Evolutionary conservation across 345 rosid species (phyloP).

Genomic region (Eucalyptus marginata): DNA sequence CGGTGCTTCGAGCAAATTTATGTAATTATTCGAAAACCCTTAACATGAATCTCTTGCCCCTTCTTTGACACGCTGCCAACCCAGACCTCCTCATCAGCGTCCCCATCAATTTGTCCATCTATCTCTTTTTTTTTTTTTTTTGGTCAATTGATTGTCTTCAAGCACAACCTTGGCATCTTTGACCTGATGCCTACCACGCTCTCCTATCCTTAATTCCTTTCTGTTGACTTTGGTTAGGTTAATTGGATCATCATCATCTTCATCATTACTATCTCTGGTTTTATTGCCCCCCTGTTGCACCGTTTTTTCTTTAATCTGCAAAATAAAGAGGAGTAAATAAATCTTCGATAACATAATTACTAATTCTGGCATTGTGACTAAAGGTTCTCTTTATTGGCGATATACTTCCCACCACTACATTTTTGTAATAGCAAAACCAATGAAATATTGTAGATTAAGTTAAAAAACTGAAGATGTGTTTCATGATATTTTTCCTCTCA

Average conservation of each 20-base stretch:
- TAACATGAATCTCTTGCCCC: too few species aligned
- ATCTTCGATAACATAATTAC: background rate
- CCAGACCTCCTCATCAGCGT: too few species aligned
- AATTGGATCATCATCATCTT: background rate
- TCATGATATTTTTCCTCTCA: background rate
- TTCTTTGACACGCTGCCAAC: too few species aligned
- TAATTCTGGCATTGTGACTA: background rate
- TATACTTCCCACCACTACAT: too few species aligned
- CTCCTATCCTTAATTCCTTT: background rate
- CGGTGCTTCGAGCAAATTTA: too few species aligned
- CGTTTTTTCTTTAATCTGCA: too few species aligned
- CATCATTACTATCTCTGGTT: background rate
- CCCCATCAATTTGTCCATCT: too few species aligned
- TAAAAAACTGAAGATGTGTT: background rate
- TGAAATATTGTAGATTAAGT: background rate
- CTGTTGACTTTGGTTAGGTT: background rate
- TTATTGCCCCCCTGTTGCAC: background rate
- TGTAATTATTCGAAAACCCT: too few species aligned
- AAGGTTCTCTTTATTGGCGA: background rate
- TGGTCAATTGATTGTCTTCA: too few species aligned
- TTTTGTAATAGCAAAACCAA: background rate
- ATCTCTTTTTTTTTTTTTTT: fast-evolving
- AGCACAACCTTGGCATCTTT: too few species aligned
- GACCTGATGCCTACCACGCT: too few species aligned
- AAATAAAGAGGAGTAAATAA: background rate